Evolutionary conservation across 2,329 filamentous ascomycete species (phyloP).

Genomic region (Penicillium sp.): DNA sequence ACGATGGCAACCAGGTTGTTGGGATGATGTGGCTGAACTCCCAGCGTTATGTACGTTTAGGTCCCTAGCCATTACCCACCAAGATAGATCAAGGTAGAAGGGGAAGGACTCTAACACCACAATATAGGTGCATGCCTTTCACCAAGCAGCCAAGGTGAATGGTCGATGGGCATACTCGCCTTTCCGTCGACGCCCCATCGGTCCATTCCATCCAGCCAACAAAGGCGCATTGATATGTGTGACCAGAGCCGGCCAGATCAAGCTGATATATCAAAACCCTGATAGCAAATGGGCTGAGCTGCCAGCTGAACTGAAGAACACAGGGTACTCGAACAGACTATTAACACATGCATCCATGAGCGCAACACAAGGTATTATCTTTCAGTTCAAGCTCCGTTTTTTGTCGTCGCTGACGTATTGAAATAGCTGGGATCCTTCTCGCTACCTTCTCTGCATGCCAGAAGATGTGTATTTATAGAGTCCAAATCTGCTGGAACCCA

Average conservation of each 20-base stretch:
- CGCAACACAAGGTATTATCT: constrained; percentile 64
- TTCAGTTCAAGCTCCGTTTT: constrained; percentile 11
- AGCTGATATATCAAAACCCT: constrained; percentile 73
- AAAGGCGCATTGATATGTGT: constrained; percentile 76
- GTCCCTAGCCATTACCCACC: background rate
- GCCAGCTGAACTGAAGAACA: constrained; percentile 69
- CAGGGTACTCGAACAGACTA: constrained; percentile 69
- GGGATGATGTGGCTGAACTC: constrained; percentile 79
- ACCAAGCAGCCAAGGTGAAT: constrained; percentile 63
- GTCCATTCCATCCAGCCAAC: constrained; percentile 65
- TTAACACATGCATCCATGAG: constrained; percentile 76
- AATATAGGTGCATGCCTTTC: constrained; percentile 42
- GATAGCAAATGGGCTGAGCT: constrained; percentile 71
- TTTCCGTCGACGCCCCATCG: constrained; percentile 62
- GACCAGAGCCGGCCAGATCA: constrained; percentile 70
- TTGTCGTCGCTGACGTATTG: constrained; percentile 8
- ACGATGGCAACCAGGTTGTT: constrained; percentile 74
- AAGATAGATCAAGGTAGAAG: background rate
- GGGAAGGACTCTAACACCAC: constrained; percentile 1
- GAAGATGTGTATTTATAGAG: constrained; percentile 70
- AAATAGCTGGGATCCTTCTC: constrained; percentile 34
- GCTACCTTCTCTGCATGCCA: constrained; percentile 55
- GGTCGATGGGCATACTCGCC: constrained; percentile 68
- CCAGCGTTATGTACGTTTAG: constrained; percentile 48
- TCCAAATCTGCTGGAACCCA: constrained; percentile 71